phyloP scores from a whole-genome alignment of 495 filamentous ascomycete genomes.

The Friedmanniomyces simplex region DNA sequence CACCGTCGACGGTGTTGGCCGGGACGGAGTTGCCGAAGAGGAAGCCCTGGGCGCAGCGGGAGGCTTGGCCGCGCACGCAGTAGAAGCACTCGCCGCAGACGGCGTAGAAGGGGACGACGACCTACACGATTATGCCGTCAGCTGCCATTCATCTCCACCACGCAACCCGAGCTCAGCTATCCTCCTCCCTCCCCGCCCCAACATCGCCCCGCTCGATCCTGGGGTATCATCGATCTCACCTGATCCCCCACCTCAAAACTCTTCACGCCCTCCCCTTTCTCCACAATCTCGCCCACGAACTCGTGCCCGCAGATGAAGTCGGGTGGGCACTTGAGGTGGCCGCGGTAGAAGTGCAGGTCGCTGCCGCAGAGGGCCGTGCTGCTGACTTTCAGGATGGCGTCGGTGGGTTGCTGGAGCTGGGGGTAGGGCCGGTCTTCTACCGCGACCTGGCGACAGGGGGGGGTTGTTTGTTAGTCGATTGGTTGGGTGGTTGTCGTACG shows the following conservation, averaged over 20 bases:
- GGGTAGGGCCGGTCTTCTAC: slow-evolving; percentile 58
- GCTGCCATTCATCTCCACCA: too few species aligned
- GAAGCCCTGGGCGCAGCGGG: slow-evolving; percentile 62
- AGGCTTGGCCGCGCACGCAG: slow-evolving; percentile 71
- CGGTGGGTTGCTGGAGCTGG: slow-evolving; percentile 55
- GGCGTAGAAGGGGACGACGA: slow-evolving; percentile 41
- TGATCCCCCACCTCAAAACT: slow-evolving; percentile 61
- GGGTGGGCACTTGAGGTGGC: slow-evolving; percentile 40
- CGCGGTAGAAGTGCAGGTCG: slow-evolving; percentile 85
- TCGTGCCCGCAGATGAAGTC: slow-evolving; percentile 69
- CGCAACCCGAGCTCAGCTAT: too few species aligned
- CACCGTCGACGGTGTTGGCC: slow-evolving; percentile 55
- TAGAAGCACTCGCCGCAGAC: slow-evolving; percentile 76
- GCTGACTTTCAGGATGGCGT: slow-evolving; percentile 76
- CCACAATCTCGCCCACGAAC: slow-evolving; percentile 67
- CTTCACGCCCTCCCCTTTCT: slow-evolving; percentile 57
- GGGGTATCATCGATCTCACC: too few species aligned
- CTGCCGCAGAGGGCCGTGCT: slow-evolving; percentile 86
- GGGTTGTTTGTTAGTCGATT: neutral
- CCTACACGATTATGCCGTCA: slow-evolving; percentile 17
- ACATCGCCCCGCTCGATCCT: neutral
- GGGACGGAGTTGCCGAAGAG: slow-evolving; percentile 61
- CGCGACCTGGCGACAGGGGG: slow-evolving; percentile 44
- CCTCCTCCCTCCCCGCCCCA: neutral
- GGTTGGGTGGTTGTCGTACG: neutral